Evolutionary conservation across 345 rosid species (phyloP).

Genomic region (Gossypium australe): DNA sequence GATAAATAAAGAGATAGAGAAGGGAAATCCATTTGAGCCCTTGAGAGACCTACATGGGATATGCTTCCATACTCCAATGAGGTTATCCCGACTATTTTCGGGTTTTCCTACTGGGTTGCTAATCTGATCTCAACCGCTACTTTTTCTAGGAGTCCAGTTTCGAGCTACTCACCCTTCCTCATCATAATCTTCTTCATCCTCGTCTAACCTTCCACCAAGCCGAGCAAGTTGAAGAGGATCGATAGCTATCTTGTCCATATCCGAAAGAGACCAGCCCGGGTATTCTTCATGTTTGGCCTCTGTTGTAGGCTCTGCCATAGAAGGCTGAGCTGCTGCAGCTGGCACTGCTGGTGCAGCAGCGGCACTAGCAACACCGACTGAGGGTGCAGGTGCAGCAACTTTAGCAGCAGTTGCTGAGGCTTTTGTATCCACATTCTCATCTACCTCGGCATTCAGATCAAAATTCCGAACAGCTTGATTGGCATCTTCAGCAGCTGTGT

Average conservation of each 20-base stretch:
- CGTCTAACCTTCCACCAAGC: background rate
- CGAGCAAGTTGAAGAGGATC: constrained; percentile 3
- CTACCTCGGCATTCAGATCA: constrained; percentile 67
- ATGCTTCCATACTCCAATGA: background rate
- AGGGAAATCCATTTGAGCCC: background rate
- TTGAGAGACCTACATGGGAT: background rate
- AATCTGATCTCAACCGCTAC: background rate
- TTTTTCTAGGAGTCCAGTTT: background rate
- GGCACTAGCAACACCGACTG: background rate
- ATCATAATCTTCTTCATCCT: background rate
- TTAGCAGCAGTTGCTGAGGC: constrained; percentile 16
- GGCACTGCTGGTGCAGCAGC: background rate
- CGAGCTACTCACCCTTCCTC: background rate
- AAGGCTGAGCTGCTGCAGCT: background rate
- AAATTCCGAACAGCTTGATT: constrained; percentile 54
- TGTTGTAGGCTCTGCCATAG: background rate
- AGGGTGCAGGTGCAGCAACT: background rate
- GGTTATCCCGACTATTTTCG: background rate
- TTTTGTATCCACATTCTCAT: constrained; percentile 41
- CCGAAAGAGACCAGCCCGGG: background rate
- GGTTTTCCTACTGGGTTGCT: background rate
- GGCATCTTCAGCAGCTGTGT: constrained; percentile 33
- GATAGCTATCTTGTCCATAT: background rate
- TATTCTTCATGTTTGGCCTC: background rate
- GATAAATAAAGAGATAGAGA: background rate